Percentiles rank a stretch among this genome's conserved stretches.
Conservation (phyloP, 1,139 yeast genomes). For the Pneumocystis wakefieldiae region DNA sequence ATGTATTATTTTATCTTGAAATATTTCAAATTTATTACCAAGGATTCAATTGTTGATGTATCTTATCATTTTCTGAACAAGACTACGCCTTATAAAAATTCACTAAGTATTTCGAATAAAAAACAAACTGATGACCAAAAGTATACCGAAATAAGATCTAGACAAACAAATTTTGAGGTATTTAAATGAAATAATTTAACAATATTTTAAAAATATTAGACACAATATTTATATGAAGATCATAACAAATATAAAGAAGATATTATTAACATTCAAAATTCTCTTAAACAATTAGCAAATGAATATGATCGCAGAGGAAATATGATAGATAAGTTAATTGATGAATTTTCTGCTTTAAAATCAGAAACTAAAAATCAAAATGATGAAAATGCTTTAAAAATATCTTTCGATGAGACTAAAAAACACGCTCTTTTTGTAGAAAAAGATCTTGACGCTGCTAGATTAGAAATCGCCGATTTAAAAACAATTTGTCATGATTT, state of each 20-base stretch:
- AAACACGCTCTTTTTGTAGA: not conserved
- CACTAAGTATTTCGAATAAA: not conserved
- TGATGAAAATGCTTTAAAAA: not conserved
- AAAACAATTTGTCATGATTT: slow-evolving; percentile 1
- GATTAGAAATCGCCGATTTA: not conserved
- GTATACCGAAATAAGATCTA: not conserved
- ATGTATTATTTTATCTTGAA: not conserved
- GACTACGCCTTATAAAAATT: not conserved
- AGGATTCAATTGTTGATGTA: not conserved
- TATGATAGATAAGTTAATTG: not conserved
- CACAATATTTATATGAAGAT: not conserved
- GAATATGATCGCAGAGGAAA: slow-evolving; percentile 1
- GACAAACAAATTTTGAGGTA: not conserved
- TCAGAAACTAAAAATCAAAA: not conserved
- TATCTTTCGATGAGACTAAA: not conserved
- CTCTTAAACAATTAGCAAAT: not conserved
- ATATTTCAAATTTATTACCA: not conserved
- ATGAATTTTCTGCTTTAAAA: not conserved
- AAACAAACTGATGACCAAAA: not conserved
- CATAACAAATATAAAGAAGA: not conserved
- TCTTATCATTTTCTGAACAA: not conserved
- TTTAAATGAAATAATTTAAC: not conserved
- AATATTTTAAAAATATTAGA: not conserved
- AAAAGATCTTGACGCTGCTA: slow-evolving; percentile 2
- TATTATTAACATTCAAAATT: not conserved